Evolutionary conservation across 257 asterid genomes (phyloP), one percentile per base, ranked within the genome.

Genomic region (Ophiorrhiza pumila): DNA sequence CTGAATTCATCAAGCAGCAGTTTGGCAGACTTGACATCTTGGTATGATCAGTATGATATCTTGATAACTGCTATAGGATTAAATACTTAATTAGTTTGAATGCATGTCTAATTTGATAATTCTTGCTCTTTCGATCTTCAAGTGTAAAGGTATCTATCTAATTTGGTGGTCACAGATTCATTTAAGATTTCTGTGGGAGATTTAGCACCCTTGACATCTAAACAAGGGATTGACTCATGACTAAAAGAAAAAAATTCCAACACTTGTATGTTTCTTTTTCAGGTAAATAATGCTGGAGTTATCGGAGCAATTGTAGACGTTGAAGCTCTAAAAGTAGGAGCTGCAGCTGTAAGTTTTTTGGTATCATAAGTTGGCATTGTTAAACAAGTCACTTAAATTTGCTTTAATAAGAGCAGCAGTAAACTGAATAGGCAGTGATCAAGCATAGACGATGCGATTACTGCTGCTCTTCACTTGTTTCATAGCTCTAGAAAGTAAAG

Each of bases 261-360:
- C 8, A 47, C 35, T 34, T 8, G 7, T 8, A 39, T 62, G 47
- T 35, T 62, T 62, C 47, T 39, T 29, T 63, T 64, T 71, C 82
- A 87, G 96, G 87, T 89, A n/a, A 87, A 89, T 75, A 87, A 89
- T 71, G 94, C 94, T n/a, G 94, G 85, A 59, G 34, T 86, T 49
- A 17, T 64, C 74, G 96, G 93, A 75, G 60, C 67, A n/a, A 31
- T 64, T 5, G 31, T 71, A 23, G 88, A 85, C 25, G 73, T 25
- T 22, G 84, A 83, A 59, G 71, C 72, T 47, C 11, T 81, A 59
- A 45, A 35, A 41, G 15, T 46, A 22, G 49, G 23, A 47, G 31
- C 67, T 60, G 59, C 50, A 25, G 53, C 22, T 2, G 71, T 32
- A 66, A 58, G 37, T n/a, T 72, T 25, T 6, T 66, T 1, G 32